A percentile compares a stretch with the other conserved stretches of the same genome.
phyloP scores from a whole-genome alignment of 2,329 filamentous ascomycete genomes.

The Colletotrichum higginsianum region DNA sequence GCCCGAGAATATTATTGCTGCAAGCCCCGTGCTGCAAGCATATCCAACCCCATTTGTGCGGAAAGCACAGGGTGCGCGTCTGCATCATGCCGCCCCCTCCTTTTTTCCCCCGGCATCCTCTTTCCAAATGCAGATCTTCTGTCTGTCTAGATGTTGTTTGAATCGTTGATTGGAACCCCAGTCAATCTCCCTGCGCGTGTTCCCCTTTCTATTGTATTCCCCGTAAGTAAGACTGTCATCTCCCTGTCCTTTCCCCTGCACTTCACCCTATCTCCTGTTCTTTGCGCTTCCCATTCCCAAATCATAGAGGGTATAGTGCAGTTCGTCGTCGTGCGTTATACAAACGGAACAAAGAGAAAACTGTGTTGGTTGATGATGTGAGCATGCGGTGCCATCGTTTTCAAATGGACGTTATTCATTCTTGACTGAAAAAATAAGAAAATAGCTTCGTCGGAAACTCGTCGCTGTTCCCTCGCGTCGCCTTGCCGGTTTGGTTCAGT shows the following conservation, averaged over 20 bases:
- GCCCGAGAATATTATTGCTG: slow-evolving; percentile 26
- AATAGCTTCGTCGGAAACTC: slow-evolving; percentile 20
- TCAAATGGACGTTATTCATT: slow-evolving; percentile 18
- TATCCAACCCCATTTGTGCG: slow-evolving; percentile 24
- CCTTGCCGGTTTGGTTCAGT: slow-evolving; percentile 4
- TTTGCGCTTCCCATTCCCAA: slow-evolving; percentile 18
- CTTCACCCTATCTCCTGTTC: not conserved
- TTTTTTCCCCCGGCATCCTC: not conserved
- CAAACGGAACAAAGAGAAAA: slow-evolving; percentile 41
- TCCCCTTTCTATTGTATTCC: slow-evolving; percentile 5
- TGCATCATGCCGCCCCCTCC: not conserved
- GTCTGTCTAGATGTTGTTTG: slow-evolving; percentile 40
- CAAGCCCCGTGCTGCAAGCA: slow-evolving; percentile 25
- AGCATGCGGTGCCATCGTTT: slow-evolving; percentile 18
- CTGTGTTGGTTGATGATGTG: slow-evolving; percentile 15
- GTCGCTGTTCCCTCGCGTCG: not conserved
- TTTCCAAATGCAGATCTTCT: slow-evolving; percentile 17
- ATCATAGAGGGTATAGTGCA: slow-evolving; percentile 42
- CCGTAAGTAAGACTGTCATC: slow-evolving; percentile 7
- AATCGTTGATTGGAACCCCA: slow-evolving; percentile 4
- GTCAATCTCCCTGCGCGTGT: not conserved
- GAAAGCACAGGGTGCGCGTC: slow-evolving; percentile 24
- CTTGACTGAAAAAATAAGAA: slow-evolving; percentile 20
- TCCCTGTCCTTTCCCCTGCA: not conserved
- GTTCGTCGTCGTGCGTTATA: slow-evolving; percentile 40